Conservation (phyloP, 129 eudicot genomes). For the Artemisia argyi region DNA sequence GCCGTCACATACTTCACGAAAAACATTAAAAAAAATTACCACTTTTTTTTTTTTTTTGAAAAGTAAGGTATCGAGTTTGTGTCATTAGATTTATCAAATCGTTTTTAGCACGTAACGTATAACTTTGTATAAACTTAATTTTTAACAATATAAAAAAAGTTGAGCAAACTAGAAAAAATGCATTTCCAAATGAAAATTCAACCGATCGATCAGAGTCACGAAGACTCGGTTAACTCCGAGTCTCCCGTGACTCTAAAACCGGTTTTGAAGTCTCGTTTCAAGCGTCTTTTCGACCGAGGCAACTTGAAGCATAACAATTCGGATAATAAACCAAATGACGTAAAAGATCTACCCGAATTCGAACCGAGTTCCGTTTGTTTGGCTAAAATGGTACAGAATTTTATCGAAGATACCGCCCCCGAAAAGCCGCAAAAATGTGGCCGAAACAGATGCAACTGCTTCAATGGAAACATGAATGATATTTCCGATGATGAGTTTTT, state of each 20-base stretch:
- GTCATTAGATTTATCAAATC: not conserved
- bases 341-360: too few relatives aligned
- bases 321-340: slow-evolving; percentile 41
- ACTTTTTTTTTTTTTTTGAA: slow-evolving; percentile 18
- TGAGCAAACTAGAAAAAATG: slow-evolving; percentile 40
- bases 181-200: slow-evolving; percentile 82
- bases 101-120: slow-evolving; percentile 13
- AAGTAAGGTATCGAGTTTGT: slow-evolving; percentile 16
- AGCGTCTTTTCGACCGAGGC: slow-evolving; percentile 75
- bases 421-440: slow-evolving; percentile 72
- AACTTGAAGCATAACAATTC: slow-evolving; percentile 45
- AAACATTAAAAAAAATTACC: slow-evolving; percentile 28
- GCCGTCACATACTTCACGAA: slow-evolving; percentile 67
- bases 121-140: not conserved
- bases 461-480: slow-evolving; percentile 68
- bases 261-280: slow-evolving; percentile 65
- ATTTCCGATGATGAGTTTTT: slow-evolving; percentile 69
- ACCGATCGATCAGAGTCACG: slow-evolving; percentile 52
- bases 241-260: slow-evolving; percentile 46
- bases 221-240: slow-evolving; percentile 47
- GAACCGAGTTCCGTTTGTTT: slow-evolving; percentile 64
- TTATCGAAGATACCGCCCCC: slow-evolving; percentile 59
- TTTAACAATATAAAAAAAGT: not conserved
- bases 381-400: slow-evolving; percentile 83
- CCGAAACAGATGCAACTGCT: slow-evolving; percentile 80